Evolutionary conservation across 2,329 filamentous ascomycete genomes (phyloP), one percentile per base, ranked within the genome.

Genomic region (Cladophialophora carrionii): DNA sequence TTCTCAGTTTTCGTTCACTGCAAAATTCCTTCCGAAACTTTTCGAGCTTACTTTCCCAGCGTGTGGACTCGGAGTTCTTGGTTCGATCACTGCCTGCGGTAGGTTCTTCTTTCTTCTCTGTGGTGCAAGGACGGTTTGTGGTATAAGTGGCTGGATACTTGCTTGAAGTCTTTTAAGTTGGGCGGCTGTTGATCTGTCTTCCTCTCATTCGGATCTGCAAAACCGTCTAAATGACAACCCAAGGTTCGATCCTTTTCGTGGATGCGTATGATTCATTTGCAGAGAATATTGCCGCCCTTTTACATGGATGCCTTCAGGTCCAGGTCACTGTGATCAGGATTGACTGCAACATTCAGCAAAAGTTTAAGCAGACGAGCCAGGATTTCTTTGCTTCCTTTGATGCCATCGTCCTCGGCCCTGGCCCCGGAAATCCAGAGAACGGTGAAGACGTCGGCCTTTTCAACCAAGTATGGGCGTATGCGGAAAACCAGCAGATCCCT

Each of bases 231-330:
- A 67, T 62, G 61, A 66, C 58, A 43, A 17, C 55, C 20, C 52
- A 58, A 41, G 49, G 41, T 29, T 64, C 67, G 12, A 53, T 98
- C 68, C 86, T 98, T 68, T 96, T 96, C 78, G 83, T 99, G 71
- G 95, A 98, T 77, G 93, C 94, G 68, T 96, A 96, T 78, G 95
- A 99, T 80, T 97, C 93, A 49, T 99, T 97, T 78, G 91, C 92
- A 62, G 93, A 96, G 79, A 98, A 97, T 79, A 95, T 98, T 73
- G 87, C 96, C 60, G 88, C 90, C 5, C 85, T 96, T 37, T 83
- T 98, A 54, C 85, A 89, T 71, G 87, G 88, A 3, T 83, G 86
- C 3, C 83, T 96, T 8, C 79, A 83, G 65, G 89, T 85, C 22
- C 81, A 88, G 17, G 88, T 96, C 37, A 85, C 85, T 53, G 85